A percentile compares a stretch with the other conserved stretches of the same genome.
Evolutionary conservation across 2,329 filamentous ascomycete species (phyloP).

Genomic region (Rutstroemia sp.): DNA sequence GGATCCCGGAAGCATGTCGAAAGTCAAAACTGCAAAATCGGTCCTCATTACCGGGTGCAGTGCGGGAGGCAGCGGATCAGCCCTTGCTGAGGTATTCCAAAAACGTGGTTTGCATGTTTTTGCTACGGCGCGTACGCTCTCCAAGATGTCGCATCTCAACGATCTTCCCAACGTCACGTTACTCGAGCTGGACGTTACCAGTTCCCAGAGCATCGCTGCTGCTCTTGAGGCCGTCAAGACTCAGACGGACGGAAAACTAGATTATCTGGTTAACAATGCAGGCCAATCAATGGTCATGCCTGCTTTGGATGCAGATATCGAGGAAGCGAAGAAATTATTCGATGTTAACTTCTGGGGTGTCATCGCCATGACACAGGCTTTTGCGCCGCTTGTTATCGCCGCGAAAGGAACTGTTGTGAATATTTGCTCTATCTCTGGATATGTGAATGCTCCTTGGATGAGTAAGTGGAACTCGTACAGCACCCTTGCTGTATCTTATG

Average conservation of each 20-base stretch:
- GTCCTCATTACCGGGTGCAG: slow-evolving; percentile 34
- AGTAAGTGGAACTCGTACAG: background rate
- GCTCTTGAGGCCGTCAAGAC: slow-evolving; percentile 27
- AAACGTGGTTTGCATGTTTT: slow-evolving; percentile 32
- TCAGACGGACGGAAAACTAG: slow-evolving; percentile 34
- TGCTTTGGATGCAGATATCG: slow-evolving; percentile 25
- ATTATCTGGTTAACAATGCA: slow-evolving; percentile 38
- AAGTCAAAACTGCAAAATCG: slow-evolving; percentile 3
- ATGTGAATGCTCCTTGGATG: slow-evolving; percentile 10
- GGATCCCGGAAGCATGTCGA: too few relatives aligned
- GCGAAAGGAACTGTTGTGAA: slow-evolving; percentile 22
- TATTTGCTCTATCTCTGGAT: slow-evolving; percentile 33
- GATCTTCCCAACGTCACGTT: slow-evolving; percentile 30
- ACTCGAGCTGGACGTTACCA: slow-evolving; percentile 35
- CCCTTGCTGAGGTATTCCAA: slow-evolving; percentile 32
- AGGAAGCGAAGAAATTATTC: slow-evolving; percentile 27
- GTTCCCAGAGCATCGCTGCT: slow-evolving; percentile 28
- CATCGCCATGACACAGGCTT: slow-evolving; percentile 31
- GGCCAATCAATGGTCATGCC: slow-evolving; percentile 25
- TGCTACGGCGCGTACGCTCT: slow-evolving; percentile 30
- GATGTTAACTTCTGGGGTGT: slow-evolving; percentile 29
- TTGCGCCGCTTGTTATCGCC: slow-evolving; percentile 28
- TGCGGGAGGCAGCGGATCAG: slow-evolving; percentile 33
- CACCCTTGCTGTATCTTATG: background rate
- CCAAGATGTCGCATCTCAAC: slow-evolving; percentile 30